Evolutionary conservation across 768 basidiomycete species (phyloP), one percentile per base, ranked within the genome.

Genomic region (Boletus sp.): DNA sequence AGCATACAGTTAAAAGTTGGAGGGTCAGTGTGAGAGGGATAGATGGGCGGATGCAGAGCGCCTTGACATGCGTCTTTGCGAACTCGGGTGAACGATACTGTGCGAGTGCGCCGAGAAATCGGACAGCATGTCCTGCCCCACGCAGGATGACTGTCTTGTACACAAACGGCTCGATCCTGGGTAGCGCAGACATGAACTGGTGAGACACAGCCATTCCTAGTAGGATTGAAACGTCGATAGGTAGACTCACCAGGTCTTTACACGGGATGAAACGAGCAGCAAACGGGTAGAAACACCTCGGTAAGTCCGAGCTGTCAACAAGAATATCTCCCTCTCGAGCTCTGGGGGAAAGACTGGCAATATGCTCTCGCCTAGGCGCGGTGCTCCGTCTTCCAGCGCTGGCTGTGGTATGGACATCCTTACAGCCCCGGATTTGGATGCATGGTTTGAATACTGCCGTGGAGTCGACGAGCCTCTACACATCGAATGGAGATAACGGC

Each of bases 121-220:
- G 44, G 53, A 41, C 14, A 1, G 61, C 61, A 28, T 60, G 61
- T 15, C 28, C 36, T 24, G 42, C 11, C 3, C 46, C 52, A 6
- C 58, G 58, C 10, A 67, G n/a, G n/a, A 57, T 28, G 57, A 63
- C 51, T 7, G 53, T 67, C 40, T 56, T 55, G 46, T 67, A 66
- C 17, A 66, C 49, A 46, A 66, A 59, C 4, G 51, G 48, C 46
- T 67, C 61, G n/a, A 68, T 44, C 66, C 67, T 68, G 52, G 10
- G 30, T n/a, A 30, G 1, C 29, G 6, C 30, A 24, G 24, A 24
- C 24, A 24, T 24, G 24, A 30, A 30, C 18, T 15, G 6, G 24
- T 59, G 30, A 51, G 47, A 44, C 8, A 40, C 29, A 32, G 3
- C 35, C 20, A 17, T 29, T 3, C 7, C 17, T 11, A 15, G n/a